phyloP scores from a whole-genome alignment of 805 yeast genomes.

The Metschnikowia lunata region DNA sequence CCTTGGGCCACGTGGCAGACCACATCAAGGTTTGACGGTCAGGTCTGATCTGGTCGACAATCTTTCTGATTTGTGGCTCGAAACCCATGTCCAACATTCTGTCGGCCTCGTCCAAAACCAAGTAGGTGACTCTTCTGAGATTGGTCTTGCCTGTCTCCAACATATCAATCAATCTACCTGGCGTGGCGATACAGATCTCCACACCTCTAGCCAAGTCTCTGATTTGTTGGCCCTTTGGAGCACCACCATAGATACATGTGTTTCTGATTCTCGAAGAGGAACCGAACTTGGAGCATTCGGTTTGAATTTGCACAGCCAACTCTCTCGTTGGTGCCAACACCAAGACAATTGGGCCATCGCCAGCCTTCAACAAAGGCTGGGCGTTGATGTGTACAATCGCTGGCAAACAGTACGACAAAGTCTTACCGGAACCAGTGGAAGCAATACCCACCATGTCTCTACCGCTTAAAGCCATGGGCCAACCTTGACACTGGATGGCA shows the following conservation, averaged over 20 bases:
- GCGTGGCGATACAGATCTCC: constrained; percentile 96
- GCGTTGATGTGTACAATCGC: constrained; percentile 97
- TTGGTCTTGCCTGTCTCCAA: constrained; percentile 92
- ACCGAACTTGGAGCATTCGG: constrained; percentile 94
- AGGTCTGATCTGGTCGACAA: constrained; percentile 96
- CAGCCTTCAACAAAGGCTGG: constrained; percentile 86
- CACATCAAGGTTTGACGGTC: constrained; percentile 99
- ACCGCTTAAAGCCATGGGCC: constrained; percentile 99
- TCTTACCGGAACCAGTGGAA: constrained; percentile 98
- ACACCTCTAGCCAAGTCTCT: constrained; percentile 94
- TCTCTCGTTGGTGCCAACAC: constrained; percentile 99
- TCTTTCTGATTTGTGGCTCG: constrained; percentile 98
- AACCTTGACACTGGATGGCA: constrained; percentile 97
- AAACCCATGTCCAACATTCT: constrained; percentile 99
- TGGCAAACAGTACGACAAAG: constrained; percentile 94
- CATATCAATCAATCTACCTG: constrained; percentile 98
- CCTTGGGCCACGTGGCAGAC: constrained; percentile 99
- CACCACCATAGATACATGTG: constrained; percentile 99
- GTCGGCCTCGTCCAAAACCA: constrained; percentile 98
- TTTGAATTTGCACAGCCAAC: constrained; percentile 95
- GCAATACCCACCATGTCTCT: constrained; percentile 99
- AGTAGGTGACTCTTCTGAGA: constrained; percentile 91
- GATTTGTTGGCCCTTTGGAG: constrained; percentile 95
- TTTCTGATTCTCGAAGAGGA: constrained; percentile 87
- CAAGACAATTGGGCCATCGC: constrained; percentile 96